phyloP scores from a whole-genome alignment of 1,284 basidiomycete species.

The Tylopilus sp. region DNA sequence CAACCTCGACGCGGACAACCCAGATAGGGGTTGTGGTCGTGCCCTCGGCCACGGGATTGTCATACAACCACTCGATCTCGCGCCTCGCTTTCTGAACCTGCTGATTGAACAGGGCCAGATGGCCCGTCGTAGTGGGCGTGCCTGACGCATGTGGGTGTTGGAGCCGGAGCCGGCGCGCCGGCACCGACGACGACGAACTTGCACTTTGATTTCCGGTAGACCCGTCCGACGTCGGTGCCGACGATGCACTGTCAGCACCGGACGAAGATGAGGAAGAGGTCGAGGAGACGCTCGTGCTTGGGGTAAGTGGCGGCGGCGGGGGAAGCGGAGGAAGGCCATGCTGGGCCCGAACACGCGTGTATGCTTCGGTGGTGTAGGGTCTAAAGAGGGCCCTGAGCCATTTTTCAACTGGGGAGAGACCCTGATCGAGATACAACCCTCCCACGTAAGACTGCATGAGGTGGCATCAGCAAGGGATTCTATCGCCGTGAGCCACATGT shows the following conservation, averaged over 20 bases:
- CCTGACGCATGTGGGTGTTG: constrained; percentile 30
- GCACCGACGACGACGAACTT: not conserved
- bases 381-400: constrained; percentile 73
- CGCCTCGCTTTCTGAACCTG: constrained; percentile 67
- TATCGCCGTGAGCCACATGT: not conserved
- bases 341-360: constrained; percentile 68
- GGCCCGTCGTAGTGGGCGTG: constrained; percentile 58
- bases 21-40: constrained; percentile 77
- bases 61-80: constrained; percentile 76
- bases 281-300: constrained; percentile 35
- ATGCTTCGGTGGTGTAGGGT: constrained; percentile 71
- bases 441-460: constrained; percentile 74
- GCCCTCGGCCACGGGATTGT: constrained; percentile 55
- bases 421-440: constrained; percentile 75
- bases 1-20: constrained; percentile 71
- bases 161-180: constrained; percentile 20
- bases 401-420: constrained; percentile 60
- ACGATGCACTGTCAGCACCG: not conserved
- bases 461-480: constrained; percentile 14
- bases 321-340: constrained; percentile 64
- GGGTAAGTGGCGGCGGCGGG: constrained; percentile 17
- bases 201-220: not conserved
- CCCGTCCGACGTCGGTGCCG: constrained; percentile 1
- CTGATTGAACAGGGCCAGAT: constrained; percentile 83
- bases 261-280: constrained; percentile 32